Conservation (phyloP, 192 early-diverging fungal genomes). For the Pecoramyces ruminantium region DNA sequence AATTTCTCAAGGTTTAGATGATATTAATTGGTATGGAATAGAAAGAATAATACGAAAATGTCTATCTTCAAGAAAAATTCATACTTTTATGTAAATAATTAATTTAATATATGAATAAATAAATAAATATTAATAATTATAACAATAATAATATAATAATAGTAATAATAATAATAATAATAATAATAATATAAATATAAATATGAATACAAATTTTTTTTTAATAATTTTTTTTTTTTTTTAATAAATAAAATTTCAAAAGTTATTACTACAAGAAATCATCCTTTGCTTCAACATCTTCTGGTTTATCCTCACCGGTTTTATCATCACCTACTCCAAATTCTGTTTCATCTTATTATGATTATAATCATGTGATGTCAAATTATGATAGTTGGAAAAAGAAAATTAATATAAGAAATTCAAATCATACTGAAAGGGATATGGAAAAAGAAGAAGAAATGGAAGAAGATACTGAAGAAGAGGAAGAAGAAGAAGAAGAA, state of each 20-base stretch:
- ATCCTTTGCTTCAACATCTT: neutral
- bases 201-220: too few relatives aligned
- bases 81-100: neutral
- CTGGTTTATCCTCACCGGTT: neutral
- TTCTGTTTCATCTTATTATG: neutral
- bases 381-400: neutral
- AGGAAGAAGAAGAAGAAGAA: neutral
- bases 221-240: too few relatives aligned
- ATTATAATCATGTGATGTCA: neutral
- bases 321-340: neutral
- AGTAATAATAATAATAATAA: too few relatives aligned
- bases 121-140: too few relatives aligned
- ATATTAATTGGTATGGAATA: neutral
- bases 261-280: neutral
- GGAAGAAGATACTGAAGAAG: neutral
- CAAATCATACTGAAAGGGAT: neutral
- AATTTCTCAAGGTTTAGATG: neutral
- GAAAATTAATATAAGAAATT: neutral
- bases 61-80: neutral
- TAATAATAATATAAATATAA: too few relatives aligned
- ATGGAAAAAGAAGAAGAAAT: neutral
- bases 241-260: too few relatives aligned
- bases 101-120: neutral
- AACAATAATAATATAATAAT: too few relatives aligned
- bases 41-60: neutral